A percentile compares a stretch with the other conserved stretches of the same genome.
These are phyloP conservation scores for Botrytis pseudocinerea DNA, from an alignment of 2,329 filamentous ascomycete species.

Conservation along the genomic window DNA sequence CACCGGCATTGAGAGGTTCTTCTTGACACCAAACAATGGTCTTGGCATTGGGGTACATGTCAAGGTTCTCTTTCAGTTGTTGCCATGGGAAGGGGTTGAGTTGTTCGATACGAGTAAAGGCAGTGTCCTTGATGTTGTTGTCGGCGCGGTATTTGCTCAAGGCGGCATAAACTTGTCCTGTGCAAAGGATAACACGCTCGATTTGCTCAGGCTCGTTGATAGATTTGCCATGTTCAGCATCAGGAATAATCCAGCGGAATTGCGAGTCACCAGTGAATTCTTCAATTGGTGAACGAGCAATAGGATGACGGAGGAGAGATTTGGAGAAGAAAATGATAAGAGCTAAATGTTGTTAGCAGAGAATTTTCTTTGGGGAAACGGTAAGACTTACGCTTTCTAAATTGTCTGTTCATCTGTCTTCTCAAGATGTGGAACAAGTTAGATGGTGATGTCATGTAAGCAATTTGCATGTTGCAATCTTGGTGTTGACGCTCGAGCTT, in stretches of 20 bases:
- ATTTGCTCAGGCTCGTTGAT: constrained; percentile 84
- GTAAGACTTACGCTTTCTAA: constrained; percentile 85
- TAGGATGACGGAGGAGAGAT: constrained; percentile 87
- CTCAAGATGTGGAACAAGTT: constrained; percentile 97
- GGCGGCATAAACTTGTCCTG: constrained; percentile 89
- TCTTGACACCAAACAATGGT: constrained; percentile 97
- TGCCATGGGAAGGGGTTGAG: constrained; percentile 99
- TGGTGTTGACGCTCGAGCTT: constrained; percentile 97
- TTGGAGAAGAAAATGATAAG: constrained; percentile 99
- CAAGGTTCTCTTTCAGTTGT: constrained; percentile 93
- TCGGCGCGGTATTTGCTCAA: constrained; percentile 88
- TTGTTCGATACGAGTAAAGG: constrained; percentile 94
- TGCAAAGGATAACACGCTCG: constrained; percentile 91
- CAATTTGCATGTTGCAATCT: constrained; percentile 99
- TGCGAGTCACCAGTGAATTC: constrained; percentile 89
- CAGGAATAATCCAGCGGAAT: constrained; percentile 95
- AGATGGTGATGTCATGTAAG: constrained; percentile 92
- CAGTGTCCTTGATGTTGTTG: constrained; percentile 84
- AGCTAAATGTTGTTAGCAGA: constrained; percentile 52
- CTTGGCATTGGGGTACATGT: constrained; percentile 95
- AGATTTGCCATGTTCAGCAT: constrained; percentile 76
- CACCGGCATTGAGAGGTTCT: constrained; percentile 95
- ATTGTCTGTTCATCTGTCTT: constrained; percentile 97
- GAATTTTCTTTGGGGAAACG: constrained; percentile 1
- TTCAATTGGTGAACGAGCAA: constrained; percentile 85